Base-by-base conservation (phyloP, 164 flowering plant species). In the Liquidambar formosana region DNA sequence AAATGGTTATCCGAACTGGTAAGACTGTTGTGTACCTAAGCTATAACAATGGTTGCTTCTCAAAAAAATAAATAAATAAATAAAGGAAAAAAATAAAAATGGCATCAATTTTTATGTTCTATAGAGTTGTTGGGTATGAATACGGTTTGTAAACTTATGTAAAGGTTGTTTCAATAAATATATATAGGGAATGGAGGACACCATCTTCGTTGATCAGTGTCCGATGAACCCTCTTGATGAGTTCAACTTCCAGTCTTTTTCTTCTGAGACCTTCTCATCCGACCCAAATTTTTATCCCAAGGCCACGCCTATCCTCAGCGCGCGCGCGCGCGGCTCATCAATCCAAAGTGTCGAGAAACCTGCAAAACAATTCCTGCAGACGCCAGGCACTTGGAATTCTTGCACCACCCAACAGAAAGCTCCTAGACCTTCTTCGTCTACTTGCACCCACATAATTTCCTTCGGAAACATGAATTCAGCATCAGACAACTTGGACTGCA, bases 131-230 rank as follows among this genome's bases (percentile, higher is more conserved):
- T n/a, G n/a, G n/a, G n/a, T n/a, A n/a, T n/a, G n/a, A 6, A 33
- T 2, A 2, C 2, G 2, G 2, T 33, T 33, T 33, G 2, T 33
- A 2, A 33, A 33, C 41, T 33, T 33, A 2, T 33, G 4, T 33
- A 2, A 33, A 33, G 41, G 41, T 33, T 33, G 41, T 6, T 33
- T 33, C 6, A 49, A 4, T n/a, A n/a, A n/a, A n/a, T n/a, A 15
- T 71, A 21, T 26, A 18, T 45, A 73, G 72, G 76, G 13, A 54
- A 63, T 63, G 68, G 72, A 68, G 28, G 68, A 73, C 47, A n/a
- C 64, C 0, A 22, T 26, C 5, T 46, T 57, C 25, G 8, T 48
- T 33, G 3, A 56, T 13, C 52, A 68, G 23, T 68, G 68, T 60
- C 71, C 44, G 27, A 67, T 61, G 67, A 16, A 5, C n/a, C n/a